Conservation (phyloP, 371 early-diverging fungal species). For the Gilbertella persicaria region DNA sequence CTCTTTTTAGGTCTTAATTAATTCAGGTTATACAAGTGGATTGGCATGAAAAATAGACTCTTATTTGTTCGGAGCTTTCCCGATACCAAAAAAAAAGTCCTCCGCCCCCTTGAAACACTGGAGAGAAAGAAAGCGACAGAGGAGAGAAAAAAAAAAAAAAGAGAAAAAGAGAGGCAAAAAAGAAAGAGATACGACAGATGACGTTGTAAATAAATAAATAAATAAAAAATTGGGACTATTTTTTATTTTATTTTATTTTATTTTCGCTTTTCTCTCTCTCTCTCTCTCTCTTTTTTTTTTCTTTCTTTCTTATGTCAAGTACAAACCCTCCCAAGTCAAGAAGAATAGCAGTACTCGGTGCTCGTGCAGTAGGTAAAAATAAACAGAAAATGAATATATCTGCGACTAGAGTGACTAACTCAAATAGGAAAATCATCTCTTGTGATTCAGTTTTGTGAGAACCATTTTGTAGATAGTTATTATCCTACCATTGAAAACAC, state of each 20-base stretch:
- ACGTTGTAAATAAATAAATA: too few relatives aligned
- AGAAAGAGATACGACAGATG: too few relatives aligned
- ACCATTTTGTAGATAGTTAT: slow-evolving; percentile 90
- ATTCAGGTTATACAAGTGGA: too few relatives aligned
- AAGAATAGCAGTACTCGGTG: slow-evolving; percentile 80
- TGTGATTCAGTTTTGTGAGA: slow-evolving; percentile 92
- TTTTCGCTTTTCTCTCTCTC: neutral
- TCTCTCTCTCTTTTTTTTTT: neutral
- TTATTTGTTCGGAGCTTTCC: too few relatives aligned
- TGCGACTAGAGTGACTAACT: neutral
- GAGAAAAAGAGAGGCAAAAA: too few relatives aligned
- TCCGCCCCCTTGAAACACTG: too few relatives aligned
- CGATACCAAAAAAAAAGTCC: too few relatives aligned
- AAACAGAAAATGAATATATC: neutral
- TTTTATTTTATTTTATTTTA: neutral
- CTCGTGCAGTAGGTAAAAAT: slow-evolving; percentile 81
- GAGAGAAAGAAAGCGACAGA: too few relatives aligned
- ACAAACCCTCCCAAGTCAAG: slow-evolving; percentile 51
- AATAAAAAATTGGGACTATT: too few relatives aligned
- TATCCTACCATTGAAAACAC: slow-evolving; percentile 86
- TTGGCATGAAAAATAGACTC: too few relatives aligned
- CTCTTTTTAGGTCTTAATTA: too few relatives aligned
- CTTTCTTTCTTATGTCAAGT: slow-evolving; percentile 11
- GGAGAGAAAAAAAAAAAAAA: too few relatives aligned
- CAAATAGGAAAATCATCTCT: slow-evolving; percentile 84